Evolutionary conservation across 306 rosid genomes (phyloP), one percentile per base, ranked within the genome.

Genomic region (Rubus parviflorus): DNA sequence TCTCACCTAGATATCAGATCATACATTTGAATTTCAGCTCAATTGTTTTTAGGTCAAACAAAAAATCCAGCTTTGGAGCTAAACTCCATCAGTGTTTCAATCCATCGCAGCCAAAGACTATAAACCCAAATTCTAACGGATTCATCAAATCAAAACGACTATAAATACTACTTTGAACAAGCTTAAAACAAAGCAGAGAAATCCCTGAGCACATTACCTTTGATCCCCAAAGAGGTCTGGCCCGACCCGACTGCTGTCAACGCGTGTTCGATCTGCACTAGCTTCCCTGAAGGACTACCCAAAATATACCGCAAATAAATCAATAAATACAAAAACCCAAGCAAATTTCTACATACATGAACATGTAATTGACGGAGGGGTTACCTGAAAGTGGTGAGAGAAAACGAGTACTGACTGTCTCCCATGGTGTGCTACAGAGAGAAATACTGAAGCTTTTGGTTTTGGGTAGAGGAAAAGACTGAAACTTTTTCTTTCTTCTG

Each of bases 251-350:
- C 97, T 40, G 97, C 96, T 8, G 99, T 95, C 83, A 95, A 85
- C 38, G 97, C 97, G 87, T 95, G 99, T 64, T 95, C 99, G 89
- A 95, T 95, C 91, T 92, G 97, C 77, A 91, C 99, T 38, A 95
- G 93, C 88, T 95, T 92, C 40, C 99, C 97, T 15, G 98, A 92
- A 81, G 99, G 97, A 72, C 99, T 92, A 90, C 38, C 11, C 46
- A 77, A 63, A 67, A 77, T 4, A 65, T 15, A 30, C 35, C 19
- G 25, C 56, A 62, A n/a, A 23, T 45, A 16, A 83, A 74, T 37
- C 12, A 77, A 38, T 72, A 15, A 57, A 7, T 11, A 78, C 45
- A 68, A 77, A 67, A 43, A 5, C 19, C 11, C 7, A 43, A 2
- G 8, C 15, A 25, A 42, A 60, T 25, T 58, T 54, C 42, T 56